Base-by-base conservation (phyloP, 2,329 filamentous ascomycete genomes). In the Claviceps quebecensis region DNA sequence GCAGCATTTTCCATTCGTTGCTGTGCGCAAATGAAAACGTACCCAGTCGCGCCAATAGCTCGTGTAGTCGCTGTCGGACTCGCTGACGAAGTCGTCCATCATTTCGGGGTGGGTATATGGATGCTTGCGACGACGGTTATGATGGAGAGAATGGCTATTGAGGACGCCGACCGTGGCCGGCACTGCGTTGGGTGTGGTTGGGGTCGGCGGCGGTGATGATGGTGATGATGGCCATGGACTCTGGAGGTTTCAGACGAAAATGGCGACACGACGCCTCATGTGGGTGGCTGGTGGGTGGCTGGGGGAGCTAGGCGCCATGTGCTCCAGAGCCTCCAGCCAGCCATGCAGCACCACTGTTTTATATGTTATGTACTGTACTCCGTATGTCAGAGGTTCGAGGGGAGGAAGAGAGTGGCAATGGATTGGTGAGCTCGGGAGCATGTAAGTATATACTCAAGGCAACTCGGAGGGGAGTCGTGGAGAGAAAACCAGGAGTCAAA, bases 1-100 rank as follows among this genome's bases (percentile, higher is more conserved):
- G 34, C 34, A 19, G 34, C 19, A 38, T 39, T n/a, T n/a, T 45
- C 22, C 11, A 23, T 44, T 44, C 41, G 43, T 29, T 36, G 34
- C 22, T 19, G 19, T 39, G 46, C 16, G 22, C 29, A 37, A 45
- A 34, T 34, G 19, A 38, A 23, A 37, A 83, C 87, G 73, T 75
- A 97, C 93, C 93, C 93, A 98, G 72, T 98, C 93, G 68, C 91
- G 78, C 93, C 93, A 98, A 69, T 97, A 98, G 71, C 89, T 97
- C 47, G 93, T 96, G 68, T 97, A 98, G 72, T 98, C 93, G 70
- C 90, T 96, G 67, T 98, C 93, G 13, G 90, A 95, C 70, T 98
- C 93, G 65, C 89, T 96, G 59, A 88, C 90, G 70, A 93, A 97
- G 71, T 97, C 91, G 67, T 97, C 93, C 93, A 97, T 97, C 61